Conservation (phyloP, 495 filamentous ascomycete species). For the Neurospora sp. region DNA sequence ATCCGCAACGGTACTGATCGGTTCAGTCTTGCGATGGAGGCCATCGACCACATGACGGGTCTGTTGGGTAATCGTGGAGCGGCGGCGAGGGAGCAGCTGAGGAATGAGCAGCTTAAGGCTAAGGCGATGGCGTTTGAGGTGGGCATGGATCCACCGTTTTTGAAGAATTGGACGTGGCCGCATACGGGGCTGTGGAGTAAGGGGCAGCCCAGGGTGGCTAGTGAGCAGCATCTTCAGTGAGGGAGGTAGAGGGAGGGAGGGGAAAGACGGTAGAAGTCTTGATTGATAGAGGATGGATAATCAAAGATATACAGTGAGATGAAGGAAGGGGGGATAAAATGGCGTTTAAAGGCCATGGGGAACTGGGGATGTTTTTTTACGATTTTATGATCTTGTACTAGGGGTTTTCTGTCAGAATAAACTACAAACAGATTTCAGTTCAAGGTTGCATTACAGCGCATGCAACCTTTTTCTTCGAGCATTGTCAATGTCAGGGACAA, state of each 20-base stretch:
- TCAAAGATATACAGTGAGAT: neutral
- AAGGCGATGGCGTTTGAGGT: slow-evolving; percentile 50
- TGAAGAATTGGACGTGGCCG: slow-evolving; percentile 57
- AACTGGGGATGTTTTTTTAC: neutral
- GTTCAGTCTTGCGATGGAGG: slow-evolving; percentile 61
- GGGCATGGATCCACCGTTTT: slow-evolving; percentile 54
- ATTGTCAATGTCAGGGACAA: neutral
- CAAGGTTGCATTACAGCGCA: neutral
- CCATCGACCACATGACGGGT: slow-evolving; percentile 51
- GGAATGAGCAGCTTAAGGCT: slow-evolving; percentile 47
- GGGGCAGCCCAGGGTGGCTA: slow-evolving; percentile 14
- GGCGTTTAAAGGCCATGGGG: neutral
- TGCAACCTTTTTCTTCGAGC: neutral
- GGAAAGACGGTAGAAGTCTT: neutral
- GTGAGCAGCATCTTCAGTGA: neutral
- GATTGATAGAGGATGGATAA: neutral
- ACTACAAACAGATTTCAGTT: neutral
- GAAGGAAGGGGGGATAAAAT: neutral
- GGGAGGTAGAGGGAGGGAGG: neutral
- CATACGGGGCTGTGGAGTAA: slow-evolving; percentile 22
- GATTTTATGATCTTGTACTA: neutral
- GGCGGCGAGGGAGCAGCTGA: slow-evolving; percentile 47
- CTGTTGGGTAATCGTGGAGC: slow-evolving; percentile 46
- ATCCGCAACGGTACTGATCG: slow-evolving; percentile 62
- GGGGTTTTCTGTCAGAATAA: too few relatives aligned